These are phyloP conservation scores for Harringtonia lauricola DNA, from an alignment of 2,329 filamentous ascomycete genomes.

Conservation along the genomic window DNA sequence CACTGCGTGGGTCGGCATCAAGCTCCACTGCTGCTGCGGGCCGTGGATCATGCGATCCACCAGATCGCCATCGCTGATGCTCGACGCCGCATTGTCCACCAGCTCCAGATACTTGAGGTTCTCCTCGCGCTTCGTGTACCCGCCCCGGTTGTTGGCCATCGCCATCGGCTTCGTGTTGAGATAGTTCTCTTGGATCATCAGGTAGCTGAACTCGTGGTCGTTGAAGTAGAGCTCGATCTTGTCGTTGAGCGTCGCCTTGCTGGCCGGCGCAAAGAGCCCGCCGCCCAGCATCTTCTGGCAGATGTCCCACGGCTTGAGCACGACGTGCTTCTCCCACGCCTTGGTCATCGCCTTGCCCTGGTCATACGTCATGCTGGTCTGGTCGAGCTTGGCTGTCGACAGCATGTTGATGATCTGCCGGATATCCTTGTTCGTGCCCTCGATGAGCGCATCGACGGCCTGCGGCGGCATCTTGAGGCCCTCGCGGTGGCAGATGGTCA, in stretches of 20 bases:
- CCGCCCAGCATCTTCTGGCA: conserved; percentile 83
- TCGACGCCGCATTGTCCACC: conserved; percentile 78
- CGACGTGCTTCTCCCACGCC: conserved; percentile 94
- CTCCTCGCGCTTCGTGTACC: conserved; percentile 55
- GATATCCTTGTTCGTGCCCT: conserved; percentile 92
- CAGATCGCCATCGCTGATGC: conserved; percentile 93
- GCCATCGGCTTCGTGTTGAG: conserved; percentile 67
- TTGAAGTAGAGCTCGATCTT: conserved; percentile 99
- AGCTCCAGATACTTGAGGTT: conserved; percentile 78
- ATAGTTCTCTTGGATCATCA: conserved; percentile 99
- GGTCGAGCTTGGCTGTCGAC: conserved; percentile 82
- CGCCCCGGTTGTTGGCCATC: conserved; percentile 41
- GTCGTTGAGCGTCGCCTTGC: conserved; percentile 83
- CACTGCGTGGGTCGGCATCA: conserved; percentile 93
- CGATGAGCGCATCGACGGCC: conserved; percentile 87
- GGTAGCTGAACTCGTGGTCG: conserved; percentile 91
- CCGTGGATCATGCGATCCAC: conserved; percentile 98
- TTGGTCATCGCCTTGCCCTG: conserved; percentile 91
- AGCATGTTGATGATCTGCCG: conserved; percentile 99
- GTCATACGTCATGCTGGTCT: conserved; percentile 68
- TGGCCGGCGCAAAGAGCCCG: conserved; percentile 73
- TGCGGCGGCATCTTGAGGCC: conserved; percentile 71
- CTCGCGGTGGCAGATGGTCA: conserved; percentile 90
- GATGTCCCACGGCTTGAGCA: conserved; percentile 97
- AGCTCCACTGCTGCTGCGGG: conserved; percentile 92